A percentile compares a stretch with the other conserved stretches of the same genome.
These are phyloP conservation scores for Wickerhamomyces rabaulensis DNA, from an alignment of 805 yeast species.

Conservation along the genomic window DNA sequence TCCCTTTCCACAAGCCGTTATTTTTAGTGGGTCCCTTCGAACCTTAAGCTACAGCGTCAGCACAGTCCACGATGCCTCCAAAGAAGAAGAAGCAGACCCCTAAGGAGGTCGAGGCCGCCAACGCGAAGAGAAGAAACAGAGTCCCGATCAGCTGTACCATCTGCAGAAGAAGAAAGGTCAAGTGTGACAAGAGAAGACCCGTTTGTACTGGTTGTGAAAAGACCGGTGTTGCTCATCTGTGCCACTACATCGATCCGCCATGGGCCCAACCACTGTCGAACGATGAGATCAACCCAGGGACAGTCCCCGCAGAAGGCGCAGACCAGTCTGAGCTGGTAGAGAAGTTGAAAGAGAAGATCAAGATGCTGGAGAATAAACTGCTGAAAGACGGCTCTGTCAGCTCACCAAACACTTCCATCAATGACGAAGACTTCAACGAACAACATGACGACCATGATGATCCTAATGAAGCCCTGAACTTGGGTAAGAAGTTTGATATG, in stretches of 20 bases:
- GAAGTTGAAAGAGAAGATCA: slow-evolving; percentile 53
- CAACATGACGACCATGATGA: neutral
- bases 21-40: no score
- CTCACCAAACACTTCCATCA: slow-evolving; percentile 7
- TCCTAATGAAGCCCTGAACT: slow-evolving; percentile 25
- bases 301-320: slow-evolving; percentile 10
- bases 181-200: slow-evolving; percentile 47
- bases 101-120: slow-evolving; percentile 1
- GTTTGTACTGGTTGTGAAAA: slow-evolving; percentile 52
- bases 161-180: slow-evolving; percentile 46
- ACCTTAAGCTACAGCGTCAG: neutral
- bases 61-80: slow-evolving; percentile 4
- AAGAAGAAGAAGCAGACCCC: slow-evolving; percentile 5
- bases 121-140: slow-evolving; percentile 37
- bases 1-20: no score
- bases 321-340: slow-evolving; percentile 37
- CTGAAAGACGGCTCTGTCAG: neutral
- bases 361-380: slow-evolving; percentile 33
- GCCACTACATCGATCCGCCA: slow-evolving; percentile 53
- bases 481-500: slow-evolving; percentile 40
- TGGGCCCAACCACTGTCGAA: slow-evolving; percentile 47
- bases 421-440: slow-evolving; percentile 4
- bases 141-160: slow-evolving; percentile 42
- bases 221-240: slow-evolving; percentile 53
- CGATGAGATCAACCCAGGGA: slow-evolving; percentile 31